Evolutionary conservation across 1,284 basidiomycete genomes (phyloP).

Genomic region (Lentinus polychrous): DNA sequence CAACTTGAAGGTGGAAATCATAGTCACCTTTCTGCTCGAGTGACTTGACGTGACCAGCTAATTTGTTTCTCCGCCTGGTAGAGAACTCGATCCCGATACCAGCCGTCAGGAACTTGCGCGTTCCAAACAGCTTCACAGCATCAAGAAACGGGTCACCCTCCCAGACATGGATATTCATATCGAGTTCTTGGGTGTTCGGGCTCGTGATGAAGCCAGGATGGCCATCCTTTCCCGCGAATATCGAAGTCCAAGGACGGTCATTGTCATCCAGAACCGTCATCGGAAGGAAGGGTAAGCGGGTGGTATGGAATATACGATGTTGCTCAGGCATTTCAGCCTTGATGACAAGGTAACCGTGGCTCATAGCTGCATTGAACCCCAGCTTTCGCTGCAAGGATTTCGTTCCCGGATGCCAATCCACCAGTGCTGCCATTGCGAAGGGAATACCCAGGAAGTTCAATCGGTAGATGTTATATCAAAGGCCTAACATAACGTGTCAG

Average conservation of each 20-base stretch:
- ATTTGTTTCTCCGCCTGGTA: constrained; percentile 54
- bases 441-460: background rate
- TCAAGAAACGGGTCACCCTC: constrained; percentile 48
- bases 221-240: constrained; percentile 28
- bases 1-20: constrained; percentile 22
- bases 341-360: constrained; percentile 25
- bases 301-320: constrained; percentile 30
- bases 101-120: constrained; percentile 34
- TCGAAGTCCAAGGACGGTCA: constrained; percentile 32
- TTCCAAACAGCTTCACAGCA: constrained; percentile 26
- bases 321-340: constrained; percentile 28
- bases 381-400: constrained; percentile 27
- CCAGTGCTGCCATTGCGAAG: constrained; percentile 14
- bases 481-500: no score
- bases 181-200: constrained; percentile 33
- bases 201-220: constrained; percentile 37
- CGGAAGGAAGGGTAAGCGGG: constrained; percentile 32
- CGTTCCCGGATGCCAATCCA: constrained; percentile 37
- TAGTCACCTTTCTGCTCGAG: constrained; percentile 22
- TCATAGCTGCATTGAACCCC: constrained; percentile 19
- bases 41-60: constrained; percentile 42
- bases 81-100: constrained; percentile 57
- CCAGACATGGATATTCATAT: constrained; percentile 40
- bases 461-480: background rate
- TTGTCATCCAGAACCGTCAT: constrained; percentile 30